phyloP scores from a whole-genome alignment of 495 filamentous ascomycete species.

The Darksidea phi region DNA sequence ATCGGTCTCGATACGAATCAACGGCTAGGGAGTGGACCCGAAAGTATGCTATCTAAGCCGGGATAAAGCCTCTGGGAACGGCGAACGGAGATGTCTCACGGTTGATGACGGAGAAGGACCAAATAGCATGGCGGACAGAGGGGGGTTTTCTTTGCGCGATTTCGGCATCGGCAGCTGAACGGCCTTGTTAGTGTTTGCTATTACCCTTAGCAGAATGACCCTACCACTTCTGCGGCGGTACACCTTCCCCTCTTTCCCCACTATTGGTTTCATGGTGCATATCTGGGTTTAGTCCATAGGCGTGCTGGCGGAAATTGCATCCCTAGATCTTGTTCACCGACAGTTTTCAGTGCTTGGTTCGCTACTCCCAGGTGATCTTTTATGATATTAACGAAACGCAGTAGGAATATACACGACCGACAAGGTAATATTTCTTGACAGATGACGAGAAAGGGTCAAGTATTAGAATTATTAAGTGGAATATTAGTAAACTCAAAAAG shows the following conservation, averaged over 20 bases:
- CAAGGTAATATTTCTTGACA: no score
- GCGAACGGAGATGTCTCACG: not conserved
- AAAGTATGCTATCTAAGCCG: conserved; percentile 85
- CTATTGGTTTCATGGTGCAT: conserved; percentile 21
- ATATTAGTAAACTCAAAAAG: no score
- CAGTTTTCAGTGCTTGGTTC: not conserved
- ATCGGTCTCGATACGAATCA: conserved; percentile 89
- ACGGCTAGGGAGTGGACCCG: conserved; percentile 98
- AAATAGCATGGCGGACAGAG: conserved; percentile 7
- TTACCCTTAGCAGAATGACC: conserved; percentile 21
- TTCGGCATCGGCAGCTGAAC: conserved; percentile 10
- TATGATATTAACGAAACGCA: no score
- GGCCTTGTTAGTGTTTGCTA: conserved; percentile 11
- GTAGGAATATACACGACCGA: no score
- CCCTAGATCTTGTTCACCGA: not conserved
- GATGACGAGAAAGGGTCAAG: no score
- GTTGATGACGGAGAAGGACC: not conserved
- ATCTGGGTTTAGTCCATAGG: conserved; percentile 23
- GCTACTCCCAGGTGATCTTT: not conserved
- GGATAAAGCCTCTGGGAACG: not conserved
- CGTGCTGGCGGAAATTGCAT: conserved; percentile 2
- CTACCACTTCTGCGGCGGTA: conserved; percentile 16
- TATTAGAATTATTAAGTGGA: no score
- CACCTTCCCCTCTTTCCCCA: conserved; percentile 11
- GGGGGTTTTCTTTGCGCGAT: conserved; percentile 13